A percentile compares a stretch with the other conserved stretches of the same genome.
phyloP scores from a whole-genome alignment of 805 yeast species.

The Nakazawaea ishiwadae region DNA sequence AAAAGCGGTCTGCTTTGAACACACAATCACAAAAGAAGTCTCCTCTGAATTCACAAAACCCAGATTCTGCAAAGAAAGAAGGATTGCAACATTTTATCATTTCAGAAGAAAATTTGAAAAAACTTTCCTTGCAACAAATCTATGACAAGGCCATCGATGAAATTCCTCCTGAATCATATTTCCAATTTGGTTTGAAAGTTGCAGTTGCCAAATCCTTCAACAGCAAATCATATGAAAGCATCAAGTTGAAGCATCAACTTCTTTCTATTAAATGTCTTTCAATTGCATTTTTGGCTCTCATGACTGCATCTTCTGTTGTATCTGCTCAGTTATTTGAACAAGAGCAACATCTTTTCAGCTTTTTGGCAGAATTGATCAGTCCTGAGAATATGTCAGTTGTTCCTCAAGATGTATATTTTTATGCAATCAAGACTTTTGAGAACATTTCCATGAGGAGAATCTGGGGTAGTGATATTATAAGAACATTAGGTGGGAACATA shows the following conservation, averaged over 20 bases:
- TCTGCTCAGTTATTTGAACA: constrained; percentile 64
- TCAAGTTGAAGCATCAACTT: constrained; percentile 52
- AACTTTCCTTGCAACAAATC: constrained; percentile 53
- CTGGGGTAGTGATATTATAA: constrained; percentile 73
- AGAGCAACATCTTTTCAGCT: constrained; percentile 66
- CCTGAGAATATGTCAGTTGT: constrained; percentile 47
- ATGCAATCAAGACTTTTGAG: constrained; percentile 65
- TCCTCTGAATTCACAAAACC: constrained; percentile 1
- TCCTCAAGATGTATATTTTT: constrained; percentile 47
- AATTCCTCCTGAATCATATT: constrained; percentile 62
- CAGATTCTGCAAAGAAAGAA: constrained; percentile 22
- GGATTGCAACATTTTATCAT: constrained; percentile 50
- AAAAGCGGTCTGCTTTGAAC: constrained; percentile 16
- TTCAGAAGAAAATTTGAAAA: constrained; percentile 51
- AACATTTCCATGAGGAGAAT: constrained; percentile 60
- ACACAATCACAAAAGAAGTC: constrained; percentile 13
- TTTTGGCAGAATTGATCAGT: constrained; percentile 67
- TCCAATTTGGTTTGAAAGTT: constrained; percentile 57
- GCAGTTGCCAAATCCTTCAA: constrained; percentile 71
- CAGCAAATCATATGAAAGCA: constrained; percentile 45
- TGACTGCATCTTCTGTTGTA: constrained; percentile 52
- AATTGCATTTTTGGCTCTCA: constrained; percentile 56
- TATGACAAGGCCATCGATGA: constrained; percentile 53
- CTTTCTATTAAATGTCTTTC: constrained; percentile 63
- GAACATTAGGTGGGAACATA: constrained; percentile 80